phyloP scores from a whole-genome alignment of 257 asterid genomes.

The Fraxinus americana region DNA sequence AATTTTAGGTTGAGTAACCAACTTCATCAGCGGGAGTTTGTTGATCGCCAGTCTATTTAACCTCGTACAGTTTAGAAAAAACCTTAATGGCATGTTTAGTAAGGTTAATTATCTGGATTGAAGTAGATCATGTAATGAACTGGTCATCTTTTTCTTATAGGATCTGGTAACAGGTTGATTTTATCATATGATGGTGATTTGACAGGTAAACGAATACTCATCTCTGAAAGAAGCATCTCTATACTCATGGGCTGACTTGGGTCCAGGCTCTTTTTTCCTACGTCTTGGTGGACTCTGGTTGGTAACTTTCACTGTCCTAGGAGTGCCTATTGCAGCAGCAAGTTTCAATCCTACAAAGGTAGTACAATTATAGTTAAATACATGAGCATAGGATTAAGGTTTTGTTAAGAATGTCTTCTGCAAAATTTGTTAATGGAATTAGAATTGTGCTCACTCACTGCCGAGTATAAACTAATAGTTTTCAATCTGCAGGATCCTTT shows the following conservation, averaged over 20 bases:
- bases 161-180: no score
- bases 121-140: no score
- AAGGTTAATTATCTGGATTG: no score
- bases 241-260: slow-evolving; percentile 73
- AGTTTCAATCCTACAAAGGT: slow-evolving; percentile 84
- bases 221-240: slow-evolving; percentile 56
- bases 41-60: no score
- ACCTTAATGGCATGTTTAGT: no score
- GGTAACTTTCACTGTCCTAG: slow-evolving; percentile 74
- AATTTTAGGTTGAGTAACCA: no score
- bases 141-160: no score
- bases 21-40: no score
- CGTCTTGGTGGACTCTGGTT: slow-evolving; percentile 93
- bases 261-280: slow-evolving; percentile 65
- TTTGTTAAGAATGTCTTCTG: background rate
- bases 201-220: slow-evolving; percentile 83
- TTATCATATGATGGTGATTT: slow-evolving; percentile 4
- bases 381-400: background rate
- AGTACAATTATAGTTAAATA: background rate
- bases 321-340: slow-evolving; percentile 90
- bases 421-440: background rate
- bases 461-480: background rate
- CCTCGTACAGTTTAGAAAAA: no score
- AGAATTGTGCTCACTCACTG: background rate
- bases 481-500: slow-evolving; percentile 71